These are phyloP conservation scores for Quambalaria eucalypti DNA, from an alignment of 1,284 basidiomycete genomes.

Conservation along the genomic window DNA sequence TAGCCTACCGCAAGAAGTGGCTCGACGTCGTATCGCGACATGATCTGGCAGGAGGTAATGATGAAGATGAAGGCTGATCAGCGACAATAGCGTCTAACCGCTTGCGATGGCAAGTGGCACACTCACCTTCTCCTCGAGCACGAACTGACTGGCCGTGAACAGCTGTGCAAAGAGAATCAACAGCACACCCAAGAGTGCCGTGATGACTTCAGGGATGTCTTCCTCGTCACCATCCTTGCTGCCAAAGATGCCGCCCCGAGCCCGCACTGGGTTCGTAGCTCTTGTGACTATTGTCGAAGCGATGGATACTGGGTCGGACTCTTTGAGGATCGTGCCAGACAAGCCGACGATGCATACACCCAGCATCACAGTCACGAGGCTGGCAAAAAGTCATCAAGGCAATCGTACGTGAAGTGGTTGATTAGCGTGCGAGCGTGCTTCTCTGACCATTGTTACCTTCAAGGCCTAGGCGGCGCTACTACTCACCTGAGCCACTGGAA, in stretches of 20 bases:
- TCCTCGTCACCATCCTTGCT: constrained; percentile 14
- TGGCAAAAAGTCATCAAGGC: too few relatives aligned
- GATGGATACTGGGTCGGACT: not conserved
- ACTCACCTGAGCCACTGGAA: constrained; percentile 60
- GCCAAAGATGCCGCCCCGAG: not conserved
- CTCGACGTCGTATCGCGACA: constrained; percentile 73
- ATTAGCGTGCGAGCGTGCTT: too few relatives aligned
- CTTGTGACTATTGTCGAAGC: not conserved
- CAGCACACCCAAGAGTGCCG: constrained; percentile 58
- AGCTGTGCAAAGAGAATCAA: constrained; percentile 93
- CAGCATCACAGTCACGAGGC: constrained; percentile 77
- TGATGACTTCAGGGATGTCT: constrained; percentile 24
- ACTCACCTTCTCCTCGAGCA: constrained; percentile 59
- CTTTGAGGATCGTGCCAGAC: constrained; percentile 54
- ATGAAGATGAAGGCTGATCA: not conserved
- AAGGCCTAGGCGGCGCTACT: too few relatives aligned
- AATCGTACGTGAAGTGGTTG: too few relatives aligned
- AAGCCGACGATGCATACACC: constrained; percentile 87
- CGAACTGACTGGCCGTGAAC: constrained; percentile 83
- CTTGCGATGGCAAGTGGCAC: not conserved
- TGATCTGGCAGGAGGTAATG: constrained; percentile 52
- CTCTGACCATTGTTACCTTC: too few relatives aligned
- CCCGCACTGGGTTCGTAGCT: not conserved
- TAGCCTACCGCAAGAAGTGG: constrained; percentile 88
- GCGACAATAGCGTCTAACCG: not conserved